These are phyloP conservation scores for Thermochaetoides thermophila DNA, from an alignment of 495 filamentous ascomycete genomes.

Conservation along the genomic window DNA sequence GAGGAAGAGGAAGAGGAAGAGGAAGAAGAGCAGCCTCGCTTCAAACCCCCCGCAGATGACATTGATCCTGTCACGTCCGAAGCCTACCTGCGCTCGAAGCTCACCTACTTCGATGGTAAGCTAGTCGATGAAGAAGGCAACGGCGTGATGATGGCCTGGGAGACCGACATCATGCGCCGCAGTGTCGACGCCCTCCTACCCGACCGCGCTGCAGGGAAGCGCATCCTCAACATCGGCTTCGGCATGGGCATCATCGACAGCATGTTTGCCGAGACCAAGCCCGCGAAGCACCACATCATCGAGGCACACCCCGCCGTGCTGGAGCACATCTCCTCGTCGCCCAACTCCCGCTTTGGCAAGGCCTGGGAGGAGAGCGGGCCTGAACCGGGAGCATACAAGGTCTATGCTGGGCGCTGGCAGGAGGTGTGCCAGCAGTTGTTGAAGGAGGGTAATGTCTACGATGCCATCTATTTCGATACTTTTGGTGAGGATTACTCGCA, in stretches of 20 bases:
- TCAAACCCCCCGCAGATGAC: constrained; percentile 18
- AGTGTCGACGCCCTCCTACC: constrained; percentile 41
- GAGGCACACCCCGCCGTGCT: constrained; percentile 83
- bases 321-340: constrained; percentile 40
- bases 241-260: constrained; percentile 91
- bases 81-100: constrained; percentile 59
- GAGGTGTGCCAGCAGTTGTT: constrained; percentile 61
- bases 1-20: constrained; percentile 9
- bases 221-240: constrained; percentile 82
- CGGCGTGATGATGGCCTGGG: constrained; percentile 96
- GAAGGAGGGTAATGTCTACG: constrained; percentile 54
- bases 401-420: constrained; percentile 60
- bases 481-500: constrained; percentile 87
- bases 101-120: constrained; percentile 59
- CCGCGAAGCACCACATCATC: constrained; percentile 66
- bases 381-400: constrained; percentile 26
- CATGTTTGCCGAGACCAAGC: constrained; percentile 59
- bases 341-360: constrained; percentile 29
- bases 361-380: constrained; percentile 29
- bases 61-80: constrained; percentile 41
- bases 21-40: constrained; percentile 11
- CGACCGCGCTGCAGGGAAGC: constrained; percentile 34
- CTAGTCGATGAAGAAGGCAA: constrained; percentile 71
- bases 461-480: constrained; percentile 95
- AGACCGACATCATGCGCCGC: constrained; percentile 73